Conservation (phyloP, 768 basidiomycete genomes). For the Russula vinacea region DNA sequence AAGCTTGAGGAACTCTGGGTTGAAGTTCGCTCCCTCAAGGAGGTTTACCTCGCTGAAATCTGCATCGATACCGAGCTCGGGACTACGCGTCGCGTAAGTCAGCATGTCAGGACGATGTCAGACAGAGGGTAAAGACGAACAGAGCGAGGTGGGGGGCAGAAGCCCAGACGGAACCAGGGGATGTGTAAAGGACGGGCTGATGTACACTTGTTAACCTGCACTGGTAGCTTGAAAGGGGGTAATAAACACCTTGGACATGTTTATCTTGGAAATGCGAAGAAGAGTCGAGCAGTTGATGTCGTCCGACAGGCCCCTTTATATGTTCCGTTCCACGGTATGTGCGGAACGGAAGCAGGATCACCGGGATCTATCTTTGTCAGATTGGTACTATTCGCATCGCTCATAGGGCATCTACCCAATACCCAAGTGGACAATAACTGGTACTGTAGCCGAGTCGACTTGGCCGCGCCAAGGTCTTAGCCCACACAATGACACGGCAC, state of each 20-base stretch:
- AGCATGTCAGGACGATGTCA: background rate
- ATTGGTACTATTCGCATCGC: too few relatives aligned
- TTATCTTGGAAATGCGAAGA: background rate
- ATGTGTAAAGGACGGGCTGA: constrained; percentile 16
- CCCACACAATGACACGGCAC: too few relatives aligned
- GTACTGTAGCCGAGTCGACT: too few relatives aligned
- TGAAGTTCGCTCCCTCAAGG: constrained; percentile 10
- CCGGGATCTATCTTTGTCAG: too few relatives aligned
- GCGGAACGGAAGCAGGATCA: too few relatives aligned
- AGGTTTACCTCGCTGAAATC: constrained; percentile 4
- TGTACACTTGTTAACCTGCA: background rate
- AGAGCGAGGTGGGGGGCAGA: background rate
- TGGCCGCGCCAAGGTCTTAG: too few relatives aligned
- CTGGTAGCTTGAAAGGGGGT: background rate
- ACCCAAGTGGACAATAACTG: too few relatives aligned
- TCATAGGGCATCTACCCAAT: too few relatives aligned
- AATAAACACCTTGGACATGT: constrained; percentile 2
- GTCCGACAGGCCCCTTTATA: too few relatives aligned
- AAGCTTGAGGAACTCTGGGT: constrained; percentile 6
- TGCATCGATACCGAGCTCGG: constrained; percentile 17
- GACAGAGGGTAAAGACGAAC: background rate
- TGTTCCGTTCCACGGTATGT: too few relatives aligned
- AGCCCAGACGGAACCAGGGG: constrained; percentile 4
- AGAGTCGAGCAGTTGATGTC: too few relatives aligned
- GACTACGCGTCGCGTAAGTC: background rate